A percentile compares a stretch with the other conserved stretches of the same genome.
These are phyloP conservation scores for Penicillium aurantiogriseum DNA, from an alignment of 2,329 filamentous ascomycete genomes.

Conservation along the genomic window DNA sequence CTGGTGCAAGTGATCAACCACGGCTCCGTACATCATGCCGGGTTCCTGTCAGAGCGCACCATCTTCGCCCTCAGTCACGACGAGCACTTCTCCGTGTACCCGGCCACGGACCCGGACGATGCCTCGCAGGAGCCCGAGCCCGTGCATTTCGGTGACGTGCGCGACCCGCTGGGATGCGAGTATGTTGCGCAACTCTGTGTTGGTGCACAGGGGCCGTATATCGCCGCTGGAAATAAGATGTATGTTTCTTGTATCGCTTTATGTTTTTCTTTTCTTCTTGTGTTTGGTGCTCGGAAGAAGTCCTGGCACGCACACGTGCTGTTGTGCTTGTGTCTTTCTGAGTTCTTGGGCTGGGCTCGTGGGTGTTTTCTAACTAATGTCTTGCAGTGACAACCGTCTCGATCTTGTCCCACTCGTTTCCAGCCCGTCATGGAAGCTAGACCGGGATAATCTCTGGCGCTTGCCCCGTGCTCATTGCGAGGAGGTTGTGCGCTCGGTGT, in stretches of 20 bases:
- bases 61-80: constrained; percentile 63
- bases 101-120: constrained; percentile 51
- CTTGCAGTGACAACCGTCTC: constrained; percentile 38
- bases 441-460: constrained; percentile 41
- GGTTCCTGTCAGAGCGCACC: constrained; percentile 53
- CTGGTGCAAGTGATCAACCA: constrained; percentile 63
- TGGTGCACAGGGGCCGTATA: constrained; percentile 42
- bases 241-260: constrained; percentile 27
- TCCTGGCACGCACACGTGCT: background rate
- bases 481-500: constrained; percentile 49
- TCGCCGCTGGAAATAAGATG: constrained; percentile 53
- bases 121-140: constrained; percentile 47
- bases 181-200: constrained; percentile 58
- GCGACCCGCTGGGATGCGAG: constrained; percentile 55
- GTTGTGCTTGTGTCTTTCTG: background rate
- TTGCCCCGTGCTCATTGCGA: constrained; percentile 50
- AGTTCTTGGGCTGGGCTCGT: background rate
- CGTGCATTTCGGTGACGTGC: constrained; percentile 56
- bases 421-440: constrained; percentile 40
- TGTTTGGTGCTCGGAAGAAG: background rate
- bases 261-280: background rate
- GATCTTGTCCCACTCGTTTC: constrained; percentile 44
- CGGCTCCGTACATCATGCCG: constrained; percentile 61
- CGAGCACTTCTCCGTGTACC: constrained; percentile 60
- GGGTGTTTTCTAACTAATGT: constrained; percentile 1